Base-by-base conservation (phyloP, 2,329 filamentous ascomycete species). In the Aschersonia sp. region DNA sequence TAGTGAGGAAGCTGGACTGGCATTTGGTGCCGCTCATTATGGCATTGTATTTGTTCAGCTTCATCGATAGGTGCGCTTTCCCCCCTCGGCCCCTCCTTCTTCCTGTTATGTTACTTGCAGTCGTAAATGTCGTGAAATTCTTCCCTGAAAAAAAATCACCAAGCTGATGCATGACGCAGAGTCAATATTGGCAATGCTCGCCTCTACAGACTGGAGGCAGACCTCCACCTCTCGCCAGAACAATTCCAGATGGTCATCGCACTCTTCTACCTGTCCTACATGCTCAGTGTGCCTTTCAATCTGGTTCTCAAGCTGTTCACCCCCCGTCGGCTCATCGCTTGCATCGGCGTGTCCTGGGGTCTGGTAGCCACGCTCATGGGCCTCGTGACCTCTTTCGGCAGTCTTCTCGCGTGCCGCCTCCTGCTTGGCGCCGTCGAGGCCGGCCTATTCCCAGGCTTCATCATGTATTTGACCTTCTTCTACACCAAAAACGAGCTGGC, bases 121-220 rank as follows among this genome's bases (percentile, higher is more conserved):
- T 20, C 20, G 20, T 20, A 20, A 20, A 20, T 20, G 20, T 20
- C 20, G 20, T 20, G 20, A 20, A 20, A 20, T 2, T 20, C 20
- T 20, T 20, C 20, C 20, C 20, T 20, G 12, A 38, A 3, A 4
- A 12, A 4, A 38, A 12, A 38, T 12, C 3, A 12, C 35, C 35
- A 38, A 38, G 35, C 35, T 38, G 7, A 38, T 12, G 12, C 35
- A 9, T 12, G 12, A 9, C 7, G 20, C 40, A 73, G 72, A 62
- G 80, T 85, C 47, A 87, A 87, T 58, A 87, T 88, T 49, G 80
- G 82, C 47, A 86, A 85, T 63, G 82, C 82, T 10, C 71, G 77
- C 3, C 67, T 85, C 2, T 85, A 84, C 56, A 72, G 73, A 1
- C 61, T 88, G 28, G 79, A 85, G 56, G 61, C 74, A 49, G 81